phyloP scores from a whole-genome alignment of 192 early-diverging fungal species.

The Fimicolochytrium jonesii region DNA sequence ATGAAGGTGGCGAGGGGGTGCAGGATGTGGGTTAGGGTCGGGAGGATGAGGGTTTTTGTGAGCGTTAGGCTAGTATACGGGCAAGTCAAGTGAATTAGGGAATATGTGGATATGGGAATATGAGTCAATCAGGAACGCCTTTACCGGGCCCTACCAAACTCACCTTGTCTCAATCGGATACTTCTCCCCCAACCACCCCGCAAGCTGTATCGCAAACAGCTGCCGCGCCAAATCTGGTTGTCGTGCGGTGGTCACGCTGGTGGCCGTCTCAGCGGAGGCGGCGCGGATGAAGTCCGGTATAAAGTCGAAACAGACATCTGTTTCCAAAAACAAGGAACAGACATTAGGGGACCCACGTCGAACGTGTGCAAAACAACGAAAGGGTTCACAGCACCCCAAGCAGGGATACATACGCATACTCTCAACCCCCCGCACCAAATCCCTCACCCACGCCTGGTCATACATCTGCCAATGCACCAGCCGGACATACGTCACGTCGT shows the following conservation, averaged over 20 bases:
- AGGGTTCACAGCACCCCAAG: neutral
- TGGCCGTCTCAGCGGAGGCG: too few species aligned
- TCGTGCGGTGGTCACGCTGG: too few species aligned
- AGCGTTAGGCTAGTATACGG: neutral
- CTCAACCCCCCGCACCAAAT: slow-evolving; percentile 29
- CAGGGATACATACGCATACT: neutral
- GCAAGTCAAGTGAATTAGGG: too few species aligned
- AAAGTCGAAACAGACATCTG: slow-evolving; percentile 42
- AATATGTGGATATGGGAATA: neutral
- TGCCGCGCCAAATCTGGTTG: slow-evolving; percentile 42
- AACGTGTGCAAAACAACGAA: too few species aligned
- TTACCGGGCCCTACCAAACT: neutral
- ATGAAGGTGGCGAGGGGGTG: neutral
- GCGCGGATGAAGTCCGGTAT: slow-evolving; percentile 25
- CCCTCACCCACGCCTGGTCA: slow-evolving; percentile 4
- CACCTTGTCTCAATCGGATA: slow-evolving; percentile 54
- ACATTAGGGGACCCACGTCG: neutral
- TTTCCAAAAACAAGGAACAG: neutral
- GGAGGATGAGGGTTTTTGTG: slow-evolving; percentile 3
- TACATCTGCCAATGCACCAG: slow-evolving; percentile 36
- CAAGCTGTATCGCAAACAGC: slow-evolving; percentile 48
- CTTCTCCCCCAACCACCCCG: slow-evolving; percentile 38
- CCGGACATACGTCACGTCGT: slow-evolving; percentile 23
- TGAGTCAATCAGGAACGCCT: neutral
- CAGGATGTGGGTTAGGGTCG: neutral